Evolutionary conservation across 2,329 filamentous ascomycete species (phyloP), one percentile per base, ranked within the genome.

Genomic region (Phialophora macrospora): DNA sequence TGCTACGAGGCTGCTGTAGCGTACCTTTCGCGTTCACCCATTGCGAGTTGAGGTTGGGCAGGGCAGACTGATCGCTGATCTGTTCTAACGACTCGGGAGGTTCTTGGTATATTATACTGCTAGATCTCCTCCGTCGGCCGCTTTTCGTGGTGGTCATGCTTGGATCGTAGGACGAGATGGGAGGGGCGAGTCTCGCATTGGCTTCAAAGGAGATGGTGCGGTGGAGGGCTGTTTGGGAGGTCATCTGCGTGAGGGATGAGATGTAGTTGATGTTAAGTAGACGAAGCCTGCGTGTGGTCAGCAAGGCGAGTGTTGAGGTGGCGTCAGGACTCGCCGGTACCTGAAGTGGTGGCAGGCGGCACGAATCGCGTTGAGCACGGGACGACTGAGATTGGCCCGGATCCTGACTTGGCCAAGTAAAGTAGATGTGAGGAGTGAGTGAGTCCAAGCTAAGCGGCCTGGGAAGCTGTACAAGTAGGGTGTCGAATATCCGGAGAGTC

Each of bases 21-120:
- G 81, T 82, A 98, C 95, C 95, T 88, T 99, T 99, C 75, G 93
- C 92, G 80, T 98, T 98, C 72, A 97, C 96, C 95, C 95, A 99
- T 81, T 97, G 92, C 73, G 95, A 93, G 80, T 99, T 99, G 76
- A 97, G 82, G 76, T 99, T 99, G 60, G 95, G 95, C 73, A 97
- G 84, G 44, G 92, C 91, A 64, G 93, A 91, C 84, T 98, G 95
- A 80, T 99, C 95, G 77, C 91, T 97, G 80, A 96, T 92, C 81
- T 97, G 95, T 84, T 99, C 95, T 76, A 97, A 88, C 63, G 94
- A 96, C 84, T 99, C 95, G 67, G 90, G 89, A 62, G 95, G 95
- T 80, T 99, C 95, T 77, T 96, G 93, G 80, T 98, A 98, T 81
- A 99, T 93, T 81, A 99, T 89, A 82, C 94, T 98, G 83, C 94